A percentile compares a stretch with the other conserved stretches of the same genome.
Evolutionary conservation across 2,329 filamentous ascomycete species (phyloP).

Genomic region (Alternaria metachromatica): DNA sequence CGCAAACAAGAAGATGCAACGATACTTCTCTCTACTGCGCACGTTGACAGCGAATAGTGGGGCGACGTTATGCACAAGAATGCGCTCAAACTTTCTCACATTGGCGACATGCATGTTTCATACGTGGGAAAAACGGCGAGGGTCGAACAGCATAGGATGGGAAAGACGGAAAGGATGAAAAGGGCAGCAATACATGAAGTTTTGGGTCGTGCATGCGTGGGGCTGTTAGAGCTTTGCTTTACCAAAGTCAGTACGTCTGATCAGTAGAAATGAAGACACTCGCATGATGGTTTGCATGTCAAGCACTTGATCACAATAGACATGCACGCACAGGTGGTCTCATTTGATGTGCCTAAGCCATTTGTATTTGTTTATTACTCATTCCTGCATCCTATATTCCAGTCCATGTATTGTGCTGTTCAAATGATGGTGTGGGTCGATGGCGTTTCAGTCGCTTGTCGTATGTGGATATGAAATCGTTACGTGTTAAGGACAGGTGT

Average conservation of each 20-base stretch:
- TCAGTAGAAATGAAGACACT: neutral
- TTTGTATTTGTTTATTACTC: neutral
- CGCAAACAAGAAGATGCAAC: no score
- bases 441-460: neutral
- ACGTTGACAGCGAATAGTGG: neutral
- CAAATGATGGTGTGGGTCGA: neutral
- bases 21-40: neutral
- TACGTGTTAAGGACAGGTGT: slow-evolving; percentile 5
- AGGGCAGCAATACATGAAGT: neutral
- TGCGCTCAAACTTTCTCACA: neutral
- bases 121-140: neutral
- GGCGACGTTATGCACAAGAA: neutral
- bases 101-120: neutral
- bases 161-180: neutral
- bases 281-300: neutral
- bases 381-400: neutral
- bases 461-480: neutral
- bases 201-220: neutral
- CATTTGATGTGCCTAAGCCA: neutral
- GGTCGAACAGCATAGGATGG: neutral
- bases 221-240: neutral
- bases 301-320: neutral
- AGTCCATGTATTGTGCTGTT: neutral
- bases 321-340: neutral
- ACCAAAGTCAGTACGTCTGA: neutral